Base-by-base conservation (phyloP, 805 yeast species). In the Cyberlindnera xylosilytica region DNA sequence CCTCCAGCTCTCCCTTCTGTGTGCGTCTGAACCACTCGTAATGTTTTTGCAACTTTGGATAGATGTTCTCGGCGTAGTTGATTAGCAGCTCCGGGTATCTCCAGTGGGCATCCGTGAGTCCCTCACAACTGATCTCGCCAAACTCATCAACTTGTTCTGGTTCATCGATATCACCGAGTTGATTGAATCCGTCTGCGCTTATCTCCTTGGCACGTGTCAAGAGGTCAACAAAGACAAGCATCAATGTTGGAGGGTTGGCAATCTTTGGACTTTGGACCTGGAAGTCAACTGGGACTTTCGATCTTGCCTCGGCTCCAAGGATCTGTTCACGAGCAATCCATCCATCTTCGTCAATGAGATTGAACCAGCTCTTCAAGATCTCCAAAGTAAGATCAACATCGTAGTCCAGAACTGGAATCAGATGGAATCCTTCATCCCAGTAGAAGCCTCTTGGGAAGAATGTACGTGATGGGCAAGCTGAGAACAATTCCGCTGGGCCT, bases 351-450 rank as follows among this genome's bases (percentile, higher is more conserved):
- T 91, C 97, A 47, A 89, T 87, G 31, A 87, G 64, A 28, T 73
- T 63, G 60, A 91, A 87, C 99, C 99, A 93, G 39, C 96, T 85
- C 56, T 81, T 74, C 44, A 90, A 59, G 15, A 93, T 81, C 50
- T 87, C 93, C 47, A 89, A 69, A 0, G 80, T 87, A 34, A 90
- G 68, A 56, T 87, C 96, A 13, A 86, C 73, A 63, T 93, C 98
- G 59, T 83, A 90, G 36, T 83, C 83, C 52, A 86, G 63, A 29
- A 93, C 68, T 7, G 95, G 95, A 31, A 90, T 68, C 46, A 91
- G 69, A 61, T 91, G 97, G 64, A 93, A 93, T 0, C 99, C 99
- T 65, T 93, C 99, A 64, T 93, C 99, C 99, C 99, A 93, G 58
- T 87, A 88, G 58, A 93, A 93, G 0, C 99, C 99, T 49, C 99